Evolutionary conservation across 495 filamentous ascomycete genomes (phyloP).

Genomic region (Oidiodendron maius): DNA sequence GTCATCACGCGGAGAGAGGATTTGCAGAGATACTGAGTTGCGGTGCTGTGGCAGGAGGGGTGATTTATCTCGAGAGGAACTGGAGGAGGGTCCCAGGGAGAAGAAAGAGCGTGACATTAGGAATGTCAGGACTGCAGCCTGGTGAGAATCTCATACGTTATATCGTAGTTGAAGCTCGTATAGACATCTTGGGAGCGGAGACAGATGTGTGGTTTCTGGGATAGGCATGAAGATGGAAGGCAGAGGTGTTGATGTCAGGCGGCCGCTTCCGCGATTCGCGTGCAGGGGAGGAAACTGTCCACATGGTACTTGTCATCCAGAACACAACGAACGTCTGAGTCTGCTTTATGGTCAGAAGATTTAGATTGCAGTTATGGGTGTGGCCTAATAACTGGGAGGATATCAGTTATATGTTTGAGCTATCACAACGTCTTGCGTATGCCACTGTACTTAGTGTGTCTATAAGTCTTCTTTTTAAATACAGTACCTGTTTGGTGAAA

Average conservation of each 20-base stretch:
- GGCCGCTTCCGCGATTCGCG: neutral
- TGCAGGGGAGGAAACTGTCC: neutral
- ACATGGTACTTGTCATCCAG: slow-evolving; percentile 5
- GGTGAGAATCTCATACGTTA: neutral
- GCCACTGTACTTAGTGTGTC: no score
- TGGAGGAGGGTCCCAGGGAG: slow-evolving; percentile 5
- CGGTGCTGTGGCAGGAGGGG: slow-evolving; percentile 16
- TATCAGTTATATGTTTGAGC: no score
- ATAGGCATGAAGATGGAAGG: neutral
- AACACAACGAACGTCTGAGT: no score
- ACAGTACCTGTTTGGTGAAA: no score
- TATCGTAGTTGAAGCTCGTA: no score
- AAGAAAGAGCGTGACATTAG: slow-evolving; percentile 14
- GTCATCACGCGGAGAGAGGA: slow-evolving; percentile 15
- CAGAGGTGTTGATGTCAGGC: neutral
- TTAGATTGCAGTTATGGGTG: no score
- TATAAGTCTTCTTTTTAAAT: no score
- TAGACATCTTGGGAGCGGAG: no score
- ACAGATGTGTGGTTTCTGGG: neutral
- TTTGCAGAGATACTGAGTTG: slow-evolving; percentile 16
- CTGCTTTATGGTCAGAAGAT: no score
- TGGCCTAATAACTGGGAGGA: no score
- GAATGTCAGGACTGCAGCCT: neutral
- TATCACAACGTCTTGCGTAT: no score
- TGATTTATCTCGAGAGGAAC: slow-evolving; percentile 13